Evolutionary conservation across 805 yeast species (phyloP), one percentile per base, ranked within the genome.

Genomic region (Wickerhamiella nectarea): DNA sequence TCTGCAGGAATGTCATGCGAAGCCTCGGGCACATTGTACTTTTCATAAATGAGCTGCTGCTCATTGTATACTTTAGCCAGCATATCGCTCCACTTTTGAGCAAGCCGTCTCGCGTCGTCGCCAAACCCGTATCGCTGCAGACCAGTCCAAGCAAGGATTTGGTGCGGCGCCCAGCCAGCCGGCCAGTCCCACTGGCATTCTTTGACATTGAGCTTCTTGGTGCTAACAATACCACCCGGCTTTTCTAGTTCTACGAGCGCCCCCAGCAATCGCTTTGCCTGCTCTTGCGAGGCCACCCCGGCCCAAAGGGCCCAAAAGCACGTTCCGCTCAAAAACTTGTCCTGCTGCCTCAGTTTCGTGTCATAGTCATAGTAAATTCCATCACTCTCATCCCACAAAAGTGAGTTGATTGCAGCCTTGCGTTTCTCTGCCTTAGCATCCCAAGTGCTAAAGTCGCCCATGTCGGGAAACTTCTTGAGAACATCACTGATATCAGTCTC

Each of bases 121-220:
- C 59, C 60, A 56, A 69, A 82, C 0, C 87, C 91, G 58, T 89
- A 91, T 43, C 76, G 72, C 22, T 60, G 53, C 26, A 89, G 67
- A 0, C 96, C 97, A 36, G 72, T 73, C 98, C 98, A 89, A 1
- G 94, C 89, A 44, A 89, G 60, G 14, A 89, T 83, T 62, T 89
- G 98, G 59, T 91, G 97, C 3, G 98, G 97, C 0, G 97, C 95
- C 98, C 98, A 89, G 1, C 97, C 97, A 56, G 67, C 84, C 2
- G 98, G 98, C 60, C 80, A 91, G 60, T 89, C 98, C 98, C 98
- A 89, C 63, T 89, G 98, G 60, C 97, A 70, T 10, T 35, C 43
- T 1, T 8, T 14, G 80, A 75, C n/a, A 94, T 95, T 54, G 85
- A 68, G 35, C 81, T 61, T 83, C 64, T 20, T 95, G 93, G 51